Conservation (phyloP, 352 stramenopile species). For the Globisporangium heterothallicum region DNA sequence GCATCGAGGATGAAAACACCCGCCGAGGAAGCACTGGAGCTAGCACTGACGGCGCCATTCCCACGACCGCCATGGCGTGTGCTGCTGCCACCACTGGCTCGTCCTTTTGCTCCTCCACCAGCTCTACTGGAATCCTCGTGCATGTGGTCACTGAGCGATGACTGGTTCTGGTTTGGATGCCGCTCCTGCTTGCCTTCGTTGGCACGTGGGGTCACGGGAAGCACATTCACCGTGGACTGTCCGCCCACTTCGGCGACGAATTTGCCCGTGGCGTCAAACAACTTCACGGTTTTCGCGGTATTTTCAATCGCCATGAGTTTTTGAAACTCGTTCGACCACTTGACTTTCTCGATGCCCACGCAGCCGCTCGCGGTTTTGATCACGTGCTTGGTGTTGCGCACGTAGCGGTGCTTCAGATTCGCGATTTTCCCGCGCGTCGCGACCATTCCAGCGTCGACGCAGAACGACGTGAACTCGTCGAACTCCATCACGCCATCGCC, state of each 20-base stretch:
- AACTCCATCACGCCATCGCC: conserved; percentile 82
- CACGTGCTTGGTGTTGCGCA: conserved; percentile 43
- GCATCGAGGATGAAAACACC: conserved; percentile 65
- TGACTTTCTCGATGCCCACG: conserved; percentile 55
- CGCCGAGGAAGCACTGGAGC: background rate
- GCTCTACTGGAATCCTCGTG: no score
- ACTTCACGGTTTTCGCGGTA: conserved; percentile 54
- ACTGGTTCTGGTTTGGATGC: background rate
- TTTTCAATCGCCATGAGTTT: conserved; percentile 66
- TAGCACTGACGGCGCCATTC: conserved; percentile 1
- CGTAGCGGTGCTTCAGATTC: conserved; percentile 68
- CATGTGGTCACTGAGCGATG: no score
- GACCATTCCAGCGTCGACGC: conserved; percentile 81
- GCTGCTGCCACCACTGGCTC: background rate
- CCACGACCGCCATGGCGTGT: conserved; percentile 1
- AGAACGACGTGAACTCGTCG: conserved; percentile 85
- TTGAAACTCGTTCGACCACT: conserved; percentile 59
- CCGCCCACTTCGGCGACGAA: conserved; percentile 48
- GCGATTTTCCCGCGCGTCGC: conserved; percentile 39
- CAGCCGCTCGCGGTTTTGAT: conserved; percentile 58
- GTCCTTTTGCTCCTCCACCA: background rate
- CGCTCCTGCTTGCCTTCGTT: conserved; percentile 6
- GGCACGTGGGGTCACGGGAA: conserved; percentile 10
- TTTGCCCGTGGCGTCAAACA: conserved; percentile 51
- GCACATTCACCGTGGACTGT: conserved; percentile 6